A percentile compares a stretch with the other conserved stretches of the same genome.
These are phyloP conservation scores for Huntiella moniliformis DNA, from an alignment of 2,329 filamentous ascomycete genomes.

Conservation along the genomic window DNA sequence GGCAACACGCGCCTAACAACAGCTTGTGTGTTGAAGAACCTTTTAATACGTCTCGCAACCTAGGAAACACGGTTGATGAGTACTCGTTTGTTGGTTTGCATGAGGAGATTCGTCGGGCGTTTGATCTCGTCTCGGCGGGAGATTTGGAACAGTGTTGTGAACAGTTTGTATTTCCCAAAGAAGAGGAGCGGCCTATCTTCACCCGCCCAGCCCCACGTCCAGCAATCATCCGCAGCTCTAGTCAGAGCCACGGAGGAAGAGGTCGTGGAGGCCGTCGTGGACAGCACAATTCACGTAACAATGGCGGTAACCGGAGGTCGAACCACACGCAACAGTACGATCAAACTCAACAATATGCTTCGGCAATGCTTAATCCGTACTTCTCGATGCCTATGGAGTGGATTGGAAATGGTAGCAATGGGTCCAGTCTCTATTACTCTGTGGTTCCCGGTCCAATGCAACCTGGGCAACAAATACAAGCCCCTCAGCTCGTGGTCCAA, in stretches of 20 bases:
- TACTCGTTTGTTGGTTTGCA: conserved; percentile 86
- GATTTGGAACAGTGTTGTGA: conserved; percentile 74
- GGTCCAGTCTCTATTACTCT: no score
- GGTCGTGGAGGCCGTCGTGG: conserved; percentile 21
- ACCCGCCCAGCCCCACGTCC: conserved; percentile 37
- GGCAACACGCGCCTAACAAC: conserved; percentile 65
- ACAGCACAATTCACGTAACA: conserved; percentile 25
- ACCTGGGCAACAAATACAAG: no score
- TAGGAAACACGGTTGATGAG: conserved; percentile 92
- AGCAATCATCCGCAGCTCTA: conserved; percentile 40
- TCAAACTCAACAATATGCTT: conserved; percentile 1
- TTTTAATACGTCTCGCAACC: conserved; percentile 74
- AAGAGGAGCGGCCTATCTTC: conserved; percentile 45
- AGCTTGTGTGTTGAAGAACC: conserved; percentile 90
- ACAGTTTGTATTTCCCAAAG: conserved; percentile 70
- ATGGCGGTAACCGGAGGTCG: conserved; percentile 31
- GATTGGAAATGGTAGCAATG: not conserved
- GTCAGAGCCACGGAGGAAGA: conserved; percentile 34
- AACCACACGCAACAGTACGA: conserved; percentile 34
- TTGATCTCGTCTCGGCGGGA: conserved; percentile 58
- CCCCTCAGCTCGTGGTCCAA: no score
- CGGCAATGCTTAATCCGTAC: conserved; percentile 12
- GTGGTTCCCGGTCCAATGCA: no score
- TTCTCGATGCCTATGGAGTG: conserved; percentile 17
- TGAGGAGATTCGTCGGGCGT: conserved; percentile 72